Evolutionary conservation across 148 eudicot genomes (phyloP), one percentile per base, ranked within the genome.

Genomic region (Amaranthus cruentus): DNA sequence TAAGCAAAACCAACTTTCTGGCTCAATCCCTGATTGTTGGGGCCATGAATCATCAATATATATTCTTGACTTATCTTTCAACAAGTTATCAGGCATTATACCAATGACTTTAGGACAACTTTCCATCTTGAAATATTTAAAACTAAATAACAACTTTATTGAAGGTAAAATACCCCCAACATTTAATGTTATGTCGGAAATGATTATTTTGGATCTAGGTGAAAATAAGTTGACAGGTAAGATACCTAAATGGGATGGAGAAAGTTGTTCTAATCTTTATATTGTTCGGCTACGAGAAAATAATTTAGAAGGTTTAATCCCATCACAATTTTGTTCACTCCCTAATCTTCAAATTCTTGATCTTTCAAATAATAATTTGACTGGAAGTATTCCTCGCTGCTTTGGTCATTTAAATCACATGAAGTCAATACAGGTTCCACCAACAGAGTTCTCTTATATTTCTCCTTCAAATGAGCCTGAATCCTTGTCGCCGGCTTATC

Each of bases 321-420:
- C 91, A 9, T 9, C 9, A 10, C 12, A 50, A 55, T 55, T 87
- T 38, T 85, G 90, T 13, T 65, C 44, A 4, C 72, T 77, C 0
- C 2, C 73, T n/a, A 2, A 2, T 4, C 85, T 85, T 48, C 82
- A 79, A 44, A 73, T 83, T 5, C 49, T 87, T 44, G 88, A 87
- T 62, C 82, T 87, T 49, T 81, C 81, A 0, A 7, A 55, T 0
- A 87, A 83, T 58, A 81, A 77, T 56, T 72, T 84, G 12, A 38
- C 78, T 21, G 87, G 87, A n/a, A 5, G 38, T 1, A 78, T 87
- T 53, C 87, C 90, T 3, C 9, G 51, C 0, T 84, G 90, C 43
- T 65, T 87, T 9, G 71, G 69, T 15, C 73, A 82, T n/a, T 63
- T 84, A 18, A 65, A 13, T 9, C 71, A 51, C 52, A 76, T 82